Evolutionary conservation across 495 filamentous ascomycete species (phyloP).

Genomic region (Penicillium odoratum): DNA sequence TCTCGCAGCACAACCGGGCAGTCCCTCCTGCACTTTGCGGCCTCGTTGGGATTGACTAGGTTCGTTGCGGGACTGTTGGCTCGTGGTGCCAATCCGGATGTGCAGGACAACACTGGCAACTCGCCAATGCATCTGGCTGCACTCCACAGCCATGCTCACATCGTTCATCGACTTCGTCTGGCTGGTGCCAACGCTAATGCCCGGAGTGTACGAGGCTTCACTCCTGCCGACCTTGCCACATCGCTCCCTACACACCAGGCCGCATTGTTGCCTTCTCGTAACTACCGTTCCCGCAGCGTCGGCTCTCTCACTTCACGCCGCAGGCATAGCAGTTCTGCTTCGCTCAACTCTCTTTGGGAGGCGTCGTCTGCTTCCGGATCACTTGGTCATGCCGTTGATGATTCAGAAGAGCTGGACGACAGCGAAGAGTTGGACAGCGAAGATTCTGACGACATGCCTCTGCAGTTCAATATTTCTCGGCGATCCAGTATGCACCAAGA

Average conservation of each 20-base stretch:
- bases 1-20: conserved; percentile 65
- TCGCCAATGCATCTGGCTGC: conserved; percentile 83
- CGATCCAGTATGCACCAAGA: conserved; percentile 48
- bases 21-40: conserved; percentile 80
- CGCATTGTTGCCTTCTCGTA: conserved; percentile 49
- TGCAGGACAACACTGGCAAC: conserved; percentile 77
- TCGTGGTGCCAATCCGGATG: conserved; percentile 74
- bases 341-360: conserved; percentile 63
- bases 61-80: conserved; percentile 80
- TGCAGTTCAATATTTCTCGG: conserved; percentile 47
- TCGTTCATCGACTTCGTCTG: conserved; percentile 71
- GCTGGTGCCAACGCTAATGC: conserved; percentile 70
- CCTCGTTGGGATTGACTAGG: conserved; percentile 69
- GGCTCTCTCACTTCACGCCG: conserved; percentile 58
- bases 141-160: conserved; percentile 72
- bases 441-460: conserved; percentile 37
- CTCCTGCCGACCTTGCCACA: conserved; percentile 68
- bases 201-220: conserved; percentile 69
- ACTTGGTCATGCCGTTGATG: conserved; percentile 44
- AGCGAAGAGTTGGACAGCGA: conserved; percentile 40
- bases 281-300: conserved; percentile 59
- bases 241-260: conserved; percentile 59
- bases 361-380: conserved; percentile 44
- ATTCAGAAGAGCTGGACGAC: conserved; percentile 41
- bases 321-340: conserved; percentile 65